Evolutionary conservation across 306 rosid species (phyloP), one percentile per base, ranked within the genome.

Genomic region (Citrullus colocynthis): DNA sequence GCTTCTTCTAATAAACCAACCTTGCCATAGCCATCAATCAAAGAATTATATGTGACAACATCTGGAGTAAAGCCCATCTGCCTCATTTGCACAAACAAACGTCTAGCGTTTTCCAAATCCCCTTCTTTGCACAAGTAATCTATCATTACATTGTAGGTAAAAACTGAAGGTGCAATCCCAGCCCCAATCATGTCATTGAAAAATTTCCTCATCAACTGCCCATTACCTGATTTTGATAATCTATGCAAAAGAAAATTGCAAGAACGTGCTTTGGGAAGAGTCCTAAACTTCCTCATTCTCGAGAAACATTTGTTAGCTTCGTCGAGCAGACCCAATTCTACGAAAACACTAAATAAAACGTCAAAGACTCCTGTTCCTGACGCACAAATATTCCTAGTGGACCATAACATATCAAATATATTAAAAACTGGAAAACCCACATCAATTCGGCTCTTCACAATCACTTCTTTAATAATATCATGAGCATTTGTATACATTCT

Each of bases 11-110:
- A 76, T 8, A 77, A 82, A 30, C 97, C 97, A 69, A 37, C 79
- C 89, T 94, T 94, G 49, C 98, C 98, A 82, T 88, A 84, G 76
- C 98, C 98, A 85, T 92, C 91, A 80, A 95, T 88, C 80, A 92
- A 96, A 87, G 93, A 85, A 90, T 95, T 95, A 69, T 95, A 95
- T 0, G 98, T 92, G 61, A 95, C 91, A 37, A 78, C 75, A 80
- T 95, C 96, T 6, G 98, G 94, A 49, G 18, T 58, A 49, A 94
- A 82, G 70, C 95, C 93, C 36, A 32, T 80, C 30, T 28, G 82
- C 81, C 88, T 87, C 97, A 95, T 92, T 82, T 82, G 88, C 75
- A 86, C 84, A 81, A 95, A 90, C 72, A 90, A 85, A 64, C 82
- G 78, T 84, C 88, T 81, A 55, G 97, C 96, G 70, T 77, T 75